A percentile compares a stretch with the other conserved stretches of the same genome.
Evolutionary conservation across 176 grass and related monocot genomes (phyloP).

Genomic region (Melocanna baccifera): DNA sequence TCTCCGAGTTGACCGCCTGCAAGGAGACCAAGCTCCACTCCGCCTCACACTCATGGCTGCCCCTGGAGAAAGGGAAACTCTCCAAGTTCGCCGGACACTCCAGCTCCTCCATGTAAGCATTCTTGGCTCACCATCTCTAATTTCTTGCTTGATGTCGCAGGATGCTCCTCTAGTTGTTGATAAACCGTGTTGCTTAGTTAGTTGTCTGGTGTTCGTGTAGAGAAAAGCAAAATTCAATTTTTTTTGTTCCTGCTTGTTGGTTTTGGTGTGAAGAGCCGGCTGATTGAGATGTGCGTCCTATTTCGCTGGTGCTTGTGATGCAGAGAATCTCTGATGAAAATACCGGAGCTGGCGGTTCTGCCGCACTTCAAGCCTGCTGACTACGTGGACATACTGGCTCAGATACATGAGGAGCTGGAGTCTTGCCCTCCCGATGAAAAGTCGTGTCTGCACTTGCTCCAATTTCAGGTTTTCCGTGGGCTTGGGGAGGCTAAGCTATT

Average conservation of each 20-base stretch:
- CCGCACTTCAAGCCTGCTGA: conserved; percentile 76
- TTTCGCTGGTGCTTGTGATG: conserved; percentile 12
- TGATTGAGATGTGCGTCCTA: not conserved
- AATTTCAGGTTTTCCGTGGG: conserved; percentile 84
- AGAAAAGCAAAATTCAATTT: not conserved
- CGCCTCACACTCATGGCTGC: conserved; percentile 83
- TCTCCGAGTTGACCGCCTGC: conserved; percentile 70
- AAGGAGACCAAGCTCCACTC: conserved; percentile 86
- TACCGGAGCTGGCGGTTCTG: conserved; percentile 62
- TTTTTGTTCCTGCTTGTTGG: not conserved
- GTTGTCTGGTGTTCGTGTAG: not conserved
- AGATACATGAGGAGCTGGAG: conserved; percentile 95
- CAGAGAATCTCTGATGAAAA: conserved; percentile 90
- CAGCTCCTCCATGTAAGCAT: conserved; percentile 76
- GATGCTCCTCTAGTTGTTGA: not conserved
- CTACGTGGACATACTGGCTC: conserved; percentile 77
- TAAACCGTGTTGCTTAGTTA: conserved; percentile 4
- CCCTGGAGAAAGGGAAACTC: conserved; percentile 79
- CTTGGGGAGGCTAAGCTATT: conserved; percentile 84
- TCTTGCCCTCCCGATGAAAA: conserved; percentile 59
- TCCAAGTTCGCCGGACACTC: conserved; percentile 67
- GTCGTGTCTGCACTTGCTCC: conserved; percentile 72
- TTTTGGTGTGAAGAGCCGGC: not conserved
- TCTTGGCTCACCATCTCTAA: not conserved
- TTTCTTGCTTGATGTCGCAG: not conserved